Evolutionary conservation across 768 basidiomycete genomes (phyloP).

Genomic region (Phanerochaete sordida): DNA sequence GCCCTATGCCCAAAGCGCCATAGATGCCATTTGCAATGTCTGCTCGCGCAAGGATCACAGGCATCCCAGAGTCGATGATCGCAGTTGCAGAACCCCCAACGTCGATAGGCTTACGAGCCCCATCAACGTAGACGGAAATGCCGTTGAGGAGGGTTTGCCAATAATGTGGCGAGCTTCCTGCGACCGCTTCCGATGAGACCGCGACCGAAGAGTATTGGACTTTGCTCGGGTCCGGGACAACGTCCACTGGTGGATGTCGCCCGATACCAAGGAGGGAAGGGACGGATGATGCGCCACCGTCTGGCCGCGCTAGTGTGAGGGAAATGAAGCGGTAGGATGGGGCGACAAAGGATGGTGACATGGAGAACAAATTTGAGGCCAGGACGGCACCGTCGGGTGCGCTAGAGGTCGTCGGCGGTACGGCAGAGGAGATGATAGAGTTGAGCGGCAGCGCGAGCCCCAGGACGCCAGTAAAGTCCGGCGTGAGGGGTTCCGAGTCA

Average conservation of each 20-base stretch:
- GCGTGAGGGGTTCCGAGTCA: constrained; percentile 50
- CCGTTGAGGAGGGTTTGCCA: constrained; percentile 62
- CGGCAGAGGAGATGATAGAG: constrained; percentile 53
- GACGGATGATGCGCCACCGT: constrained; percentile 44
- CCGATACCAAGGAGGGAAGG: constrained; percentile 70
- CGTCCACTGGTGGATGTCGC: constrained; percentile 45
- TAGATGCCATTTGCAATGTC: constrained; percentile 72
- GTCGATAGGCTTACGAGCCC: constrained; percentile 33
- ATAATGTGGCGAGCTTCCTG: constrained; percentile 40
- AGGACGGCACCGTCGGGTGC: constrained; percentile 62
- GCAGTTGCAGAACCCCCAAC: constrained; percentile 46
- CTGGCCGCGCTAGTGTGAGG: constrained; percentile 61
- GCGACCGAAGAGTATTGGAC: constrained; percentile 50
- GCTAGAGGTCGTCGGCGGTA: constrained; percentile 48
- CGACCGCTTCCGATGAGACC: constrained; percentile 19
- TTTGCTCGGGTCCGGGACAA: constrained; percentile 50
- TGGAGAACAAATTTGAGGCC: constrained; percentile 68
- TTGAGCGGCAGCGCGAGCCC: constrained; percentile 74
- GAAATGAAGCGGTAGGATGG: constrained; percentile 66
- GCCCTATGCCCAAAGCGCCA: constrained; percentile 63
- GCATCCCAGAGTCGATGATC: constrained; percentile 71
- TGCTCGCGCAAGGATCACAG: constrained; percentile 59
- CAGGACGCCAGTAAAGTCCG: constrained; percentile 61
- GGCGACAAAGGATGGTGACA: constrained; percentile 48
- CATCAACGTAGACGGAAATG: constrained; percentile 59